A percentile compares a stretch with the other conserved stretches of the same genome.
Evolutionary conservation across 495 filamentous ascomycete species (phyloP).

Genomic region (Gamarada debralockiae): DNA sequence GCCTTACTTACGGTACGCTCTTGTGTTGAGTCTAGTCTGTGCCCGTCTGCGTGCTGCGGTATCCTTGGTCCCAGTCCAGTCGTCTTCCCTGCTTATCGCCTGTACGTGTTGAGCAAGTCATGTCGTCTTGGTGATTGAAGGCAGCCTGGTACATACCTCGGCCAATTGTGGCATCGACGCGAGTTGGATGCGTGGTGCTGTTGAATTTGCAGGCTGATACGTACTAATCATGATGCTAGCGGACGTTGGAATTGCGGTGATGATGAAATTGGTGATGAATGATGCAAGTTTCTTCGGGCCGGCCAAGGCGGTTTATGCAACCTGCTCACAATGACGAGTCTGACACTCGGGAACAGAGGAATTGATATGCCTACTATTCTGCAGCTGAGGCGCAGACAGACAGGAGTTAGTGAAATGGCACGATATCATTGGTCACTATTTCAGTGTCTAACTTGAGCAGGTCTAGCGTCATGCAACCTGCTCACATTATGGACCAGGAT

Average conservation of each 20-base stretch:
- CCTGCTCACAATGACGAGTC: conserved; percentile 31
- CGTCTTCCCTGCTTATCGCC: conserved; percentile 35
- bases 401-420: too few species aligned
- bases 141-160: conserved; percentile 27
- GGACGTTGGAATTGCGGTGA: conserved; percentile 22
- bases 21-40: conserved; percentile 38
- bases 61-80: conserved; percentile 41
- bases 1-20: conserved; percentile 38
- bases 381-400: too few species aligned
- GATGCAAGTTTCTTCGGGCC: conserved; percentile 14
- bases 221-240: conserved; percentile 30
- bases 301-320: conserved; percentile 28
- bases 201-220: conserved; percentile 28
- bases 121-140: conserved; percentile 15
- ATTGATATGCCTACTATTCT: too few species aligned
- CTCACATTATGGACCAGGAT: too few species aligned
- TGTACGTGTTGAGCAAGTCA: too few species aligned
- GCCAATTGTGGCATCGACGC: conserved; percentile 34
- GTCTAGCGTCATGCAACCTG: conserved; percentile 36
- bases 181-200: conserved; percentile 30
- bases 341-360: conserved; percentile 24
- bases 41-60: conserved; percentile 26
- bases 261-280: conserved; percentile 25
- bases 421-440: conserved; percentile 13
- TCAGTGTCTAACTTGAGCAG: conserved; percentile 19